Conservation (phyloP, 2,329 filamentous ascomycete genomes). For the Lasiodiplodia sp. region DNA sequence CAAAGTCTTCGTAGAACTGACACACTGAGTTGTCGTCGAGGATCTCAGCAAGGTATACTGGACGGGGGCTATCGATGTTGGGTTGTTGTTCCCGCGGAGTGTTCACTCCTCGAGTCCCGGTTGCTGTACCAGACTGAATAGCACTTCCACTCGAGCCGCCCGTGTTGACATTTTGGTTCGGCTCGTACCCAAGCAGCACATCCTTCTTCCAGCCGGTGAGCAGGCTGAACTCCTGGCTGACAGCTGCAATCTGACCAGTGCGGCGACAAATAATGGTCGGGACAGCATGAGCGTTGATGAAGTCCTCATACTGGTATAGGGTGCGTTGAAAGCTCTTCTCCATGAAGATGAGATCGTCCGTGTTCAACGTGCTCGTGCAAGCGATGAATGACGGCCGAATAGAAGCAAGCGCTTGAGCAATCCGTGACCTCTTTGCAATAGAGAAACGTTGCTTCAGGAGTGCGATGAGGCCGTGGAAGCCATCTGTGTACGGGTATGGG, state of each 20-base stretch:
- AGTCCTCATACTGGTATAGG: constrained; percentile 89
- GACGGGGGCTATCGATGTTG: constrained; percentile 60
- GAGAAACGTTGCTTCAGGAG: constrained; percentile 82
- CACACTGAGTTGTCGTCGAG: constrained; percentile 93
- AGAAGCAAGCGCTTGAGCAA: constrained; percentile 85
- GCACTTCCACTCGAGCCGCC: constrained; percentile 58
- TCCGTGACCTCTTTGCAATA: constrained; percentile 76
- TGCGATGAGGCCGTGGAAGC: constrained; percentile 86
- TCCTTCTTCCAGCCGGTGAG: constrained; percentile 94
- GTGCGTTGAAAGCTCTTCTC: constrained; percentile 96
- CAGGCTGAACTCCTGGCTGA: constrained; percentile 96
- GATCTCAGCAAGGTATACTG: constrained; percentile 89
- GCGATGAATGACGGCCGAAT: constrained; percentile 94
- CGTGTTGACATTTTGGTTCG: constrained; percentile 86
- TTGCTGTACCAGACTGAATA: constrained; percentile 48
- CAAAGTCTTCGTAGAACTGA: constrained; percentile 95
- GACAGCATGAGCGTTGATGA: constrained; percentile 85
- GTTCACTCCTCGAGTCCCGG: constrained; percentile 50
- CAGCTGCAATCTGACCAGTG: constrained; percentile 92
- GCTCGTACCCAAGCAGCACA: constrained; percentile 83
- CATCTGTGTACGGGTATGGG: constrained; percentile 88
- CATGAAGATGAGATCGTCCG: constrained; percentile 93
- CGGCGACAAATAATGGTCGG: constrained; percentile 91
- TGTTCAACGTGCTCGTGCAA: constrained; percentile 85
- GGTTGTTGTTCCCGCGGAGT: constrained; percentile 53